Conservation (phyloP, 2,329 filamentous ascomycete genomes). For the Neofusicoccum sp. region DNA sequence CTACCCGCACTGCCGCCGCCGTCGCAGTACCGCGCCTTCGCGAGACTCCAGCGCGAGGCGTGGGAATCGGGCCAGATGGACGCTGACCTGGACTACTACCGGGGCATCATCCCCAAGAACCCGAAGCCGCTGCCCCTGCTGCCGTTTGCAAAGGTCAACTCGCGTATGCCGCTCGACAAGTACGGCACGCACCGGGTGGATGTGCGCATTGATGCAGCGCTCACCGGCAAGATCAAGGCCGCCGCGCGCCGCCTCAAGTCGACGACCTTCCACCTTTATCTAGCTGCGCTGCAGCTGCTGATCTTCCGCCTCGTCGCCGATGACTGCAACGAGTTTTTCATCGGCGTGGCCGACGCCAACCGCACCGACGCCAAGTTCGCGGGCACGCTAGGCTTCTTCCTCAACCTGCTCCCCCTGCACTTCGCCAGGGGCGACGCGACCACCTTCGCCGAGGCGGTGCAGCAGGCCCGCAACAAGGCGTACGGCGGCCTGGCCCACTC, state of each 20-base stretch:
- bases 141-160: conserved; percentile 26
- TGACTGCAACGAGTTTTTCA: conserved; percentile 39
- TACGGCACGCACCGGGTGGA: not conserved
- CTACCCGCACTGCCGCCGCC: not conserved
- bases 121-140: conserved; percentile 28
- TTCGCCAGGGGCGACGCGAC: conserved; percentile 27
- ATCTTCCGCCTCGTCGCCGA: conserved; percentile 34
- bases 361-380: conserved; percentile 33
- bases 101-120: not conserved
- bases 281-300: conserved; percentile 40
- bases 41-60: not conserved
- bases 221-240: not conserved
- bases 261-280: conserved; percentile 49
- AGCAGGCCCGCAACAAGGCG: too few relatives aligned
- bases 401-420: conserved; percentile 51
- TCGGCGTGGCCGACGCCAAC: conserved; percentile 51
- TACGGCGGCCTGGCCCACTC: too few relatives aligned
- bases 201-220: not conserved
- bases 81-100: conserved; percentile 15
- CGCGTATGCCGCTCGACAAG: conserved; percentile 13
- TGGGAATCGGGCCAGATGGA: not conserved
- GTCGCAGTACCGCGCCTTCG: conserved; percentile 9
- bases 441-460: not conserved
- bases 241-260: conserved; percentile 24
- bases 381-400: conserved; percentile 45